A percentile compares a stretch with the other conserved stretches of the same genome.
Conservation (phyloP, 176 grass and related monocot species). For the Bonia amplexicaulis region DNA sequence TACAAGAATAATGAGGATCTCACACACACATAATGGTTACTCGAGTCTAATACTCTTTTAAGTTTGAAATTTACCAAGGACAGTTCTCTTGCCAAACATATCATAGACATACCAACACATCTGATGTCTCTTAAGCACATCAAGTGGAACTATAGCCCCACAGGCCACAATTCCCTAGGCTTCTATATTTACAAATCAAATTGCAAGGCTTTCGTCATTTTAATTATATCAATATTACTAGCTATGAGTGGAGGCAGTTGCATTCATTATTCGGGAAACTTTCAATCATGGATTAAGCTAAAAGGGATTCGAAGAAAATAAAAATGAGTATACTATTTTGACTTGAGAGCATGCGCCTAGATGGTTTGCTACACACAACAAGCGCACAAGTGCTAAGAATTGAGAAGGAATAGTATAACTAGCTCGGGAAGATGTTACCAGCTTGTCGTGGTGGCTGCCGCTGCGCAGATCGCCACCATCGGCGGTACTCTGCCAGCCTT, state of each 20-base stretch:
- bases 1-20: background rate
- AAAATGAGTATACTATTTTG: background rate
- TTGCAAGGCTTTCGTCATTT: background rate
- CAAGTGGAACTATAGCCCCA: background rate
- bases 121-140: conserved; percentile 5
- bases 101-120: background rate
- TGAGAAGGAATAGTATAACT: background rate
- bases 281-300: background rate
- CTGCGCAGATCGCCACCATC: conserved; percentile 45
- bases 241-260: background rate
- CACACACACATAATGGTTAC: background rate
- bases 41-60: conserved; percentile 11
- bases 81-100: background rate
- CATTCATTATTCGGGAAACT: background rate
- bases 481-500: conserved; percentile 52
- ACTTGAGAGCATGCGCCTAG: background rate
- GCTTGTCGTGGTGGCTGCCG: conserved; percentile 38
- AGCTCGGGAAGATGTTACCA: conserved; percentile 42
- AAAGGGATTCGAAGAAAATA: background rate
- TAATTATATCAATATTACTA: background rate
- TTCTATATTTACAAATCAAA: background rate
- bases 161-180: background rate
- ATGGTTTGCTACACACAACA: background rate
- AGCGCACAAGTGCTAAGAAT: background rate
- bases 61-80: background rate